Evolutionary conservation across 345 rosid genomes (phyloP).

Genomic region (Noccaea caerulescens): DNA sequence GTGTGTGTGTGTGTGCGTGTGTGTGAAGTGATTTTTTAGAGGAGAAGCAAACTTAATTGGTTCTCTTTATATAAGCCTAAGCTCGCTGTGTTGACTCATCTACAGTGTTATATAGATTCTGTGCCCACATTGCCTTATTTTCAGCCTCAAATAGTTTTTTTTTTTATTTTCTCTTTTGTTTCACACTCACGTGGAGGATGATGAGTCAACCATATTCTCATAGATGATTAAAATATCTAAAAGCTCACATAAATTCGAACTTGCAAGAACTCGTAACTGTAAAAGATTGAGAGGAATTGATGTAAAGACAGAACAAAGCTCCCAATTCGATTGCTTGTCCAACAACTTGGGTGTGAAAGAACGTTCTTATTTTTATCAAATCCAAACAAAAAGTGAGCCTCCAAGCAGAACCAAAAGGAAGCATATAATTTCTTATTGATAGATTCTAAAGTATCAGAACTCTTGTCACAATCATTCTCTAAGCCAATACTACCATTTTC

Average conservation of each 20-base stretch:
- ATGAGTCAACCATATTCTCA: neutral
- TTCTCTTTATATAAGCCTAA: slow-evolving; percentile 32
- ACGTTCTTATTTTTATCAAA: slow-evolving; percentile 4
- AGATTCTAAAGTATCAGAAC: neutral
- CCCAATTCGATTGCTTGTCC: slow-evolving; percentile 2
- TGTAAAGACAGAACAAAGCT: slow-evolving; percentile 27
- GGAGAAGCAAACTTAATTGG: slow-evolving; percentile 20
- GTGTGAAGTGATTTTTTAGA: slow-evolving; percentile 28
- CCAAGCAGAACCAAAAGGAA: neutral
- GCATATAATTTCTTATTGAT: neutral
- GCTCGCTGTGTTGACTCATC: slow-evolving; percentile 19
- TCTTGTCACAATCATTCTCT: slow-evolving; percentile 19
- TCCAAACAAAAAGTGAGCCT: slow-evolving; percentile 1
- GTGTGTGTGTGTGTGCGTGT: slow-evolving; percentile 9
- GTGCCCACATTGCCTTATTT: slow-evolving; percentile 23
- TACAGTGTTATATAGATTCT: slow-evolving; percentile 21
- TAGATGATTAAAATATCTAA: neutral
- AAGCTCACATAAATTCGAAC: neutral
- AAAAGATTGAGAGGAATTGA: no score
- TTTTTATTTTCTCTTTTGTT: slow-evolving; percentile 24
- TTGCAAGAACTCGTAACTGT: neutral
- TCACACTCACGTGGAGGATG: slow-evolving; percentile 3
- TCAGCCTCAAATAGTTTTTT: slow-evolving; percentile 11
- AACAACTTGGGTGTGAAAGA: slow-evolving; percentile 8
- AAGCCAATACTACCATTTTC: slow-evolving; percentile 4